Evolutionary conservation across 1,284 basidiomycete species (phyloP).

Genomic region (Farysia itapuensis): DNA sequence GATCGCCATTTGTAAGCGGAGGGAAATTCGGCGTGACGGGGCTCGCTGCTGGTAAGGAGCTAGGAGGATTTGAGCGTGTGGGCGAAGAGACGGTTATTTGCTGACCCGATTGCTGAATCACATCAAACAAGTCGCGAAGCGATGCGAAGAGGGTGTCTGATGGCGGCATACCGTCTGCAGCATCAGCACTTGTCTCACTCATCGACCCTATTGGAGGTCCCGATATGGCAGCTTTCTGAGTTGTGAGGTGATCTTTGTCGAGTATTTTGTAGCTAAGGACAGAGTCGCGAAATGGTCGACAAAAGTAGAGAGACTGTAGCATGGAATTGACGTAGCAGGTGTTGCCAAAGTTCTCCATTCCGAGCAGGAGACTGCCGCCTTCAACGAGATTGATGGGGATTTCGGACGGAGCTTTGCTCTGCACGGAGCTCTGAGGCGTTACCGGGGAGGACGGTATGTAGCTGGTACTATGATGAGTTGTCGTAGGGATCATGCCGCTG

Average conservation of each 20-base stretch:
- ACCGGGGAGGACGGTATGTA: constrained; percentile 21
- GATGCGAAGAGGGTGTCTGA: constrained; percentile 34
- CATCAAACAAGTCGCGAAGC: constrained; percentile 36
- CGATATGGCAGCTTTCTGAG: constrained; percentile 3
- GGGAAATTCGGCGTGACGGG: constrained; percentile 14
- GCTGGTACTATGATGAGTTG: constrained; percentile 26
- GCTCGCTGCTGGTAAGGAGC: constrained; percentile 20
- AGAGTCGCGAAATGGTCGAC: constrained; percentile 76
- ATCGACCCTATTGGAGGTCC: constrained; percentile 2
- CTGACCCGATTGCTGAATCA: constrained; percentile 30
- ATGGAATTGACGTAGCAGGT: constrained; percentile 88
- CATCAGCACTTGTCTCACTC: constrained; percentile 5
- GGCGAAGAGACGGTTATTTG: constrained; percentile 20
- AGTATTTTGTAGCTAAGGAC: constrained; percentile 61
- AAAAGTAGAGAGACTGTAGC: constrained; percentile 89
- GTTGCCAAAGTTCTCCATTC: constrained; percentile 57
- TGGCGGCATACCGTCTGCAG: constrained; percentile 20
- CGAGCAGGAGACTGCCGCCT: constrained; percentile 38
- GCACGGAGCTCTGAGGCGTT: constrained; percentile 18
- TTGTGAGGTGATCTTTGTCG: constrained; percentile 7
- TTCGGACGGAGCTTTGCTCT: constrained; percentile 16
- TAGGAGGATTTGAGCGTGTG: constrained; percentile 11
- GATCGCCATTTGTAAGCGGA: constrained; percentile 2
- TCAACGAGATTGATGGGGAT: constrained; percentile 26
- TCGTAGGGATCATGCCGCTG: constrained; percentile 17